These are phyloP conservation scores for Akebia trifoliata DNA, from an alignment of 164 flowering plant genomes.

Conservation along the genomic window DNA sequence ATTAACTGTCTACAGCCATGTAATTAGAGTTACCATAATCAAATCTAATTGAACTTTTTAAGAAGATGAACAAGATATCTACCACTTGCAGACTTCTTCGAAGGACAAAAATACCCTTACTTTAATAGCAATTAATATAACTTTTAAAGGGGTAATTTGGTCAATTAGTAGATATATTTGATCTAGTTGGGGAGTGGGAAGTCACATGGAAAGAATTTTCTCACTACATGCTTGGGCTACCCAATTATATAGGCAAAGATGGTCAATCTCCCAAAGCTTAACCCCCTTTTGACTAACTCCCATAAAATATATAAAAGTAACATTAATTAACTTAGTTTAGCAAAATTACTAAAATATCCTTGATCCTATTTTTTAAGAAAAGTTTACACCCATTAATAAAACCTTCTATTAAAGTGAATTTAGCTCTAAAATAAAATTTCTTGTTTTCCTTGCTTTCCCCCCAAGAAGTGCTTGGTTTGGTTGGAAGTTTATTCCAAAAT, in stretches of 20 bases:
- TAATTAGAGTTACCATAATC: conserved; percentile 30
- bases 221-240: conserved; percentile 24
- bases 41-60: conserved; percentile 22
- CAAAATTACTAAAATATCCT: too few relatives aligned
- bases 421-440: too few relatives aligned
- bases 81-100: conserved; percentile 13
- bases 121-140: background rate
- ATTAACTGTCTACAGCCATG: too few relatives aligned
- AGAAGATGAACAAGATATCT: conserved; percentile 24
- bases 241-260: conserved; percentile 50
- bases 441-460: too few relatives aligned
- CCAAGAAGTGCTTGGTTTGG: too few relatives aligned
- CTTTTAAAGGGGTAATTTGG: conserved; percentile 24
- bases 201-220: conserved; percentile 49
- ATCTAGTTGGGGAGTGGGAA: conserved; percentile 25
- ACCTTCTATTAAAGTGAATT: too few relatives aligned
- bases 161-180: conserved; percentile 10
- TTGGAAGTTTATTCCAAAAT: too few relatives aligned
- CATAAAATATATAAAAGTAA: too few relatives aligned
- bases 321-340: too few relatives aligned
- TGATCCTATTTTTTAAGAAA: too few relatives aligned
- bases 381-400: too few relatives aligned
- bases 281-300: conserved; percentile 13
- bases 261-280: conserved; percentile 29
- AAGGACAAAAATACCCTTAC: conserved; percentile 21